Evolutionary conservation across 495 filamentous ascomycete species (phyloP).

Genomic region (Neurospora pannonica): DNA sequence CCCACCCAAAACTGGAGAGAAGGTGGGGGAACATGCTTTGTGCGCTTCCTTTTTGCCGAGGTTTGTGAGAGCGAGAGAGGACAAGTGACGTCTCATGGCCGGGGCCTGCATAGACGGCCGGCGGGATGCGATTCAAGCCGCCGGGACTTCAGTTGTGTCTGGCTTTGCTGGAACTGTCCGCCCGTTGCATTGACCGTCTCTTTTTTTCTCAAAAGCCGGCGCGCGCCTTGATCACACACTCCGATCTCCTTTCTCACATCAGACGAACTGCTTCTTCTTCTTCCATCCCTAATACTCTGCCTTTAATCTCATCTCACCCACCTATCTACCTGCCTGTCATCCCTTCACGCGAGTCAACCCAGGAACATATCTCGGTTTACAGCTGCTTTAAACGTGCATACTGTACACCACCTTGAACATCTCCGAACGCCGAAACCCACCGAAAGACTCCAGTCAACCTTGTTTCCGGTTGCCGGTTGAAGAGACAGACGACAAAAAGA

Average conservation of each 20-base stretch:
- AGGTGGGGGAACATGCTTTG: background rate
- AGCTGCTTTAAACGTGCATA: background rate
- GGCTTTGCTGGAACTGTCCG: background rate
- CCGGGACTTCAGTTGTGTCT: background rate
- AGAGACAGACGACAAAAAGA: background rate
- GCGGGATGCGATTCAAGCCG: background rate
- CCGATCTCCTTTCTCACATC: background rate
- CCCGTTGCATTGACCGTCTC: background rate
- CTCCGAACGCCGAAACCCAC: background rate
- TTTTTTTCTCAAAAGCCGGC: background rate
- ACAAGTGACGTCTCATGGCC: constrained; percentile 21
- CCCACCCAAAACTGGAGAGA: background rate
- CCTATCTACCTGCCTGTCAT: background rate
- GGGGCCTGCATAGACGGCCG: background rate
- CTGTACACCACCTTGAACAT: background rate
- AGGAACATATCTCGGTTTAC: background rate
- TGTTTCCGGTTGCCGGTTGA: background rate
- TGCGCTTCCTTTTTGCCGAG: constrained; percentile 23
- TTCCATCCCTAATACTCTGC: background rate
- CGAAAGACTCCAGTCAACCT: background rate
- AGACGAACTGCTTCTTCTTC: background rate
- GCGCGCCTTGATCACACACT: background rate
- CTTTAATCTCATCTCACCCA: background rate
- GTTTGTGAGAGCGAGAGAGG: constrained; percentile 10
- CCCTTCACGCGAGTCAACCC: background rate